A percentile compares a stretch with the other conserved stretches of the same genome.
Conservation (phyloP, 768 basidiomycete genomes). For the Fomitopsis serialis region DNA sequence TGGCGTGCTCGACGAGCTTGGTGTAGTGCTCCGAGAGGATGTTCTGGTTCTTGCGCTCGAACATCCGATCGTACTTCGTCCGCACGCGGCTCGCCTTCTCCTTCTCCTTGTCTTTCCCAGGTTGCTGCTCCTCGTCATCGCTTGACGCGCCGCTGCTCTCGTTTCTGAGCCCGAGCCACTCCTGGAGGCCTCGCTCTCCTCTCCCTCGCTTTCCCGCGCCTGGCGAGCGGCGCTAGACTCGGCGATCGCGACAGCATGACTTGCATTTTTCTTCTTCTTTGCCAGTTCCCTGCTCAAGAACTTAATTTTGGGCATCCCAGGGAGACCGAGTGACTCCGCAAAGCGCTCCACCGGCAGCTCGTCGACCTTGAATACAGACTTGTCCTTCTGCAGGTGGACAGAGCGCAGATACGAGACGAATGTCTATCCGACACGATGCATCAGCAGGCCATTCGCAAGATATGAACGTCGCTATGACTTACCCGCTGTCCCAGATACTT, state of each 20-base stretch:
- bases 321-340: slow-evolving; percentile 86
- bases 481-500: slow-evolving; percentile 95
- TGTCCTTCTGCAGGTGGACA: slow-evolving; percentile 89
- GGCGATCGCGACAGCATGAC: neutral
- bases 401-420: slow-evolving; percentile 96
- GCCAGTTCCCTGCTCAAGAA: slow-evolving; percentile 65
- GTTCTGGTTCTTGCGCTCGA: slow-evolving; percentile 91
- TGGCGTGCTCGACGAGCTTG: slow-evolving; percentile 74
- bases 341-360: slow-evolving; percentile 79
- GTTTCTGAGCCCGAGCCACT: too few relatives aligned
- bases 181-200: neutral
- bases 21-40: slow-evolving; percentile 87
- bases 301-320: slow-evolving; percentile 94
- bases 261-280: slow-evolving; percentile 71
- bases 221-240: neutral
- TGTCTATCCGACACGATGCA: slow-evolving; percentile 47
- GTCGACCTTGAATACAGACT: slow-evolving; percentile 82
- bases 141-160: too few relatives aligned
- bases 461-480: neutral
- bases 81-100: slow-evolving; percentile 41
- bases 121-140: slow-evolving; percentile 17
- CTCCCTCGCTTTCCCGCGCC: slow-evolving; percentile 15
- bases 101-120: slow-evolving; percentile 14
- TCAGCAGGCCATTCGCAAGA: neutral
- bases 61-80: slow-evolving; percentile 98